Base-by-base conservation (phyloP, 306 rosid genomes). In the Styphnolobium japonicum region DNA sequence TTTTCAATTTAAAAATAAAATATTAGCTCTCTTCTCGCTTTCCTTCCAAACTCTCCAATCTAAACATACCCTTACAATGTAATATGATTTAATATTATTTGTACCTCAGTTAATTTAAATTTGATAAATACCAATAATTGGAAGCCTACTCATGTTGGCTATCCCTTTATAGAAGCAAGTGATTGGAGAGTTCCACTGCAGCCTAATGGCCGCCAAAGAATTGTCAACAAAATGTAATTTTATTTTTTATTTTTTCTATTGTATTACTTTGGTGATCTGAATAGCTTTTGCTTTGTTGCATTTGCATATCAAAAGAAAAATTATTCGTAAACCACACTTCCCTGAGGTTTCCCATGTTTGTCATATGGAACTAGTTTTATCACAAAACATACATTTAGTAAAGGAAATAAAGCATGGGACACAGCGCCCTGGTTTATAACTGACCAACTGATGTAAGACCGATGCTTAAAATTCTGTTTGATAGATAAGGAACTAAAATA, bases 131-230 rank as follows among this genome's bases (percentile, higher is more conserved):
- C 11, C 5, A 36, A 19, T 36, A 37, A 22, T 55, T 73, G 37
- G 55, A 21, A 66, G 37, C n/a, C 16, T 53, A 11, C 80, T 36
- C 23, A 72, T 21, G 67, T 42, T 42, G 6, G 73, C 21, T 42
- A 37, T 36, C 23, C 77, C n/a, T n/a, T 53, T 15, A 37, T 42
- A 31, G 78, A 4, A 0, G 6, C 70, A 64, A 37, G 10, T 15
- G 33, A 12, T 40, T 55, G 67, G 78, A 55, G n/a, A n/a, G n/a
- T n/a, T n/a, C n/a, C n/a, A n/a, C n/a, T n/a, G n/a, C n/a, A n/a
- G n/a, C n/a, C n/a, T 39, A 39, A 21, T 22, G 12, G 10, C 23
- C 78, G 78, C 78, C 67, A 14, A 56, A 73, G 78, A 73, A 73
- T 55, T 22, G 15, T 55, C 66, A 55, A 37, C 23, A 73, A 73